phyloP scores from a whole-genome alignment of 192 early-diverging fungal species.

The Coemansia sp. region DNA sequence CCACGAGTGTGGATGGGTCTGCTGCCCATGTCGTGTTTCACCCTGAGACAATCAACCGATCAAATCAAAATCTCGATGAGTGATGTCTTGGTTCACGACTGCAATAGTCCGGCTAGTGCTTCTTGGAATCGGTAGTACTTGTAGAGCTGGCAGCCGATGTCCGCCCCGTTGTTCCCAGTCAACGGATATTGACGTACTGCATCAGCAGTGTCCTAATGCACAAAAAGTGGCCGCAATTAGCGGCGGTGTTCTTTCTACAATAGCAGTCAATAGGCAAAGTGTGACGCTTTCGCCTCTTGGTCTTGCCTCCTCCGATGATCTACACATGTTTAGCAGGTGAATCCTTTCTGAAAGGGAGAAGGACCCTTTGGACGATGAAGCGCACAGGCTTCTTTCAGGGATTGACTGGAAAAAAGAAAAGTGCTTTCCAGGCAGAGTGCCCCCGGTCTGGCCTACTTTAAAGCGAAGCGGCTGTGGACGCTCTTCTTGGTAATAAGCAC shows the following conservation, averaged over 20 bases:
- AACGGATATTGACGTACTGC: neutral
- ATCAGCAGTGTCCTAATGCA: neutral
- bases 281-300: neutral
- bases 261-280: neutral
- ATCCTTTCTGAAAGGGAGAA: neutral
- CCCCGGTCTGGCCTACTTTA: neutral
- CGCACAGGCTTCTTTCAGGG: neutral
- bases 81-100: neutral
- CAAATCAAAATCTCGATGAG: neutral
- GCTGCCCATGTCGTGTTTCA: no score
- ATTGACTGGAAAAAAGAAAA: neutral
- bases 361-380: neutral
- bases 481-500: neutral
- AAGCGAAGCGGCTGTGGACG: neutral
- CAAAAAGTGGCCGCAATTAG: neutral
- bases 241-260: neutral
- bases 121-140: no score
- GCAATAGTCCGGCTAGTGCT: neutral
- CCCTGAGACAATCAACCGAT: neutral
- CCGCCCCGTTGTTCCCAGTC: neutral
- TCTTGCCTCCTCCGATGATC: neutral
- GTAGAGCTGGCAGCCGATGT: neutral
- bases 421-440: neutral
- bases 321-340: slow-evolving; percentile 6
- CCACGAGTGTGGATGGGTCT: no score